Base-by-base conservation (phyloP, 2,329 filamentous ascomycete genomes). In the Thyridium curvatum region DNA sequence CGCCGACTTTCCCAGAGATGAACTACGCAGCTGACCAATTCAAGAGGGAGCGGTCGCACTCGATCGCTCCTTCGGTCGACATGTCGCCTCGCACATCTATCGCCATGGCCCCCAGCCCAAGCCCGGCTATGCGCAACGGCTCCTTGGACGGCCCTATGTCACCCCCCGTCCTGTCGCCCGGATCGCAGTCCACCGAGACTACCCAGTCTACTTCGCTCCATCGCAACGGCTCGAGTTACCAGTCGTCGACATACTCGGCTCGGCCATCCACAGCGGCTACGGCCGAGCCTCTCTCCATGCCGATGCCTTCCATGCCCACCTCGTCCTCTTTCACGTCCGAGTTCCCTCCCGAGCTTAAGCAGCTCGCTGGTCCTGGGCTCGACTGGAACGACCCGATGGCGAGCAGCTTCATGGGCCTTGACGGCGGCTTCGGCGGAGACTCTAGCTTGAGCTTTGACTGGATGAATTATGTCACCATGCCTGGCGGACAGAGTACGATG, bases 351-450 rank as follows among this genome's bases (percentile, higher is more conserved):
- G 35, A 30, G 21, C 12, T 37, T 15, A 37, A 37, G 28, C 35
- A 37, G 28, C 16, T 37, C 18, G 35, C 35, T 26, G 21, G 21
- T 10, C 21, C 21, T 5, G 15, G 16, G 7, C 18, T 37, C 26
- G 28, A 37, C 21, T 12, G n/a, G 14, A 37, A 30, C 26, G 35
- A 37, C 28, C 35, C 21, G 9, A 15, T 37, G 18, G n/a, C 35
- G 15, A 15, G n/a, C 21, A 18, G 14, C 6, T 30, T 37, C 35
- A 26, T 26, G 21, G 21, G 21, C 21, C 12, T 37, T 8, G 13
- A 21, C 16, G 29, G 29, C 13, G 26, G 30, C 13, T 8, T 30
- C 9, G 14, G 16, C 8, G 16, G 18, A 3, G 16, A 18, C 12
- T n/a, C 12, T 29, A 13, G 14, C 21, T n/a, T n/a, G n/a, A 30